Percentiles rank a stretch among this genome's conserved stretches.
Conservation (phyloP, 2,329 filamentous ascomycete species). For the Colletotrichum camelliae region DNA sequence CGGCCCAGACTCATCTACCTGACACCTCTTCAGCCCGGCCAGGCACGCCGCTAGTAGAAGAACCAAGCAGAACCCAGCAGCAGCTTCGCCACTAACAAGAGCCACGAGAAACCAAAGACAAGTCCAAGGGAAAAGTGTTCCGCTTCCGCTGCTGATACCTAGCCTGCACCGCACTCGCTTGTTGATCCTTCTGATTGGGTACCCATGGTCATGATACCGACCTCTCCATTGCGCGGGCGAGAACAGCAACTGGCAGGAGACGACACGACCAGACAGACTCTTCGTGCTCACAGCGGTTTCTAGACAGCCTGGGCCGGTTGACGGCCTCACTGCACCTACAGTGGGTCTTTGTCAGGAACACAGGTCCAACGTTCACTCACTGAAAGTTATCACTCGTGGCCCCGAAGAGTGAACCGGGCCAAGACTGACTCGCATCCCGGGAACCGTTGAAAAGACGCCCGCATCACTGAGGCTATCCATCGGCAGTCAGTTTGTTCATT, state of each 20-base stretch:
- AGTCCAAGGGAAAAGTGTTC: not conserved
- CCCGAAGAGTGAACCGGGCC: not conserved
- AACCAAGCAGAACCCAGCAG: conserved; percentile 13
- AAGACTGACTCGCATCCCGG: not conserved
- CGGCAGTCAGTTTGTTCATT: not conserved
- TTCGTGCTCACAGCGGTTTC: not conserved
- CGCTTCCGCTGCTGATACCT: not conserved
- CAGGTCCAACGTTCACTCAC: not conserved
- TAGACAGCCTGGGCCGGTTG: not conserved
- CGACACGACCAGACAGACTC: not conserved
- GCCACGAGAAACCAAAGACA: not conserved
- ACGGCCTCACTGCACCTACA: not conserved
- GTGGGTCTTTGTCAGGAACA: not conserved
- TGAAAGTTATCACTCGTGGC: not conserved
- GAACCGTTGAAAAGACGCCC: not conserved
- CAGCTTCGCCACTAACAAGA: not conserved
- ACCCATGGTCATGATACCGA: not conserved
- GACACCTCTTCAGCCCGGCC: conserved; percentile 7
- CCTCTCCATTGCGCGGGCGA: not conserved
- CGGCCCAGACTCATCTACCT: not conserved
- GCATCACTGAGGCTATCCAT: not conserved
- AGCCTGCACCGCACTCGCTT: not conserved
- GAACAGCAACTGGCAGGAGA: not conserved
- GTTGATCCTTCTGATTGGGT: not conserved
- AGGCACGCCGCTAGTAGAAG: not conserved